Evolutionary conservation across 768 basidiomycete species (phyloP).

Genomic region (Solioccasus polychromus): DNA sequence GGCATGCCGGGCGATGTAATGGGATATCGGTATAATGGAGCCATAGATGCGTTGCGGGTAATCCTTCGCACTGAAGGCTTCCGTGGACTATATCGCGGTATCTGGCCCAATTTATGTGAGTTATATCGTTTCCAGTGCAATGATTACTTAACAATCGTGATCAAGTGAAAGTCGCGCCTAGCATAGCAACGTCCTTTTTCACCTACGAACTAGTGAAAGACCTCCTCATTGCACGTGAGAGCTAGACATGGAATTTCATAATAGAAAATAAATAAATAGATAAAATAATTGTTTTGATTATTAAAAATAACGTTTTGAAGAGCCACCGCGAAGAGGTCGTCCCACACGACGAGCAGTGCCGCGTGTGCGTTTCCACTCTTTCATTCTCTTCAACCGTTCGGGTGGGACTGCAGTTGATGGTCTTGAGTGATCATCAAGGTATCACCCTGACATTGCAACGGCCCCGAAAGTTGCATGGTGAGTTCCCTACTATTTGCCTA

Average conservation of each 20-base stretch:
- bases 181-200: conserved; percentile 85
- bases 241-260: neutral
- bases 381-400: conserved; percentile 3
- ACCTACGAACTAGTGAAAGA: conserved; percentile 72
- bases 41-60: conserved; percentile 68
- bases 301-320: conserved; percentile 8
- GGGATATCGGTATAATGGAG: conserved; percentile 72
- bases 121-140: too few species aligned
- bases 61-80: conserved; percentile 76
- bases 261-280: conserved; percentile 3
- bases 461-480: conserved; percentile 28
- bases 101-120: conserved; percentile 88
- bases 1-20: conserved; percentile 65
- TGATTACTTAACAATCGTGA: conserved; percentile 12
- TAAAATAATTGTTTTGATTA: conserved; percentile 2
- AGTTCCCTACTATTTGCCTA: conserved; percentile 12
- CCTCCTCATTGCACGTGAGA: conserved; percentile 40
- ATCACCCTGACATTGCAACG: conserved; percentile 5
- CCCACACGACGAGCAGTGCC: conserved; percentile 18
- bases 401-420: conserved; percentile 19
- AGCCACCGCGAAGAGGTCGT: conserved; percentile 2
- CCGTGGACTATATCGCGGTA: conserved; percentile 74
- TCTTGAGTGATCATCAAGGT: conserved; percentile 24
- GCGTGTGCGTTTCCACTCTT: conserved; percentile 14
- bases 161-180: conserved; percentile 86